Evolutionary conservation across 352 stramenopile species (phyloP).

Genomic region (Phytophthora idaei): DNA sequence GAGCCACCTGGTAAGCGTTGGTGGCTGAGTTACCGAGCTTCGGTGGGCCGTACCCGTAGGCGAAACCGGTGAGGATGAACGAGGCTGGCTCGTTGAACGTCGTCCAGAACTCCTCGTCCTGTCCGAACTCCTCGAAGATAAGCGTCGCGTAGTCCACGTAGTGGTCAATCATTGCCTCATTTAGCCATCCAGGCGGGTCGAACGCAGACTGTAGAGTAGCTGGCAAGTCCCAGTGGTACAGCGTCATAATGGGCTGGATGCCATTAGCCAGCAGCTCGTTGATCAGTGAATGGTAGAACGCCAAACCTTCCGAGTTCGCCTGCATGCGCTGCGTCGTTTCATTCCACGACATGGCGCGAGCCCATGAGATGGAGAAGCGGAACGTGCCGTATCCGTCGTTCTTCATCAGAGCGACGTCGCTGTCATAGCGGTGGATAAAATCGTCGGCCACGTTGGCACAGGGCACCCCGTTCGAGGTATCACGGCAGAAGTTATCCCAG

Average conservation of each 20-base stretch:
- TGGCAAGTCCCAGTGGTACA: slow-evolving; percentile 97
- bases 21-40: slow-evolving; percentile 44
- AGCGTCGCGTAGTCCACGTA: slow-evolving; percentile 89
- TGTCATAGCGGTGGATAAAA: slow-evolving; percentile 89
- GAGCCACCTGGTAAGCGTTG: slow-evolving; percentile 58
- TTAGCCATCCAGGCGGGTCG: slow-evolving; percentile 70
- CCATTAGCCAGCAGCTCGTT: slow-evolving; percentile 72
- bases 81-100: slow-evolving; percentile 94
- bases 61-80: slow-evolving; percentile 88
- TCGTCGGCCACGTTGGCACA: slow-evolving; percentile 93
- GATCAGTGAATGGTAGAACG: slow-evolving; percentile 80
- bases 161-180: slow-evolving; percentile 53
- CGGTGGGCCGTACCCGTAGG: slow-evolving; percentile 56
- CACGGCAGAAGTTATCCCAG: slow-evolving; percentile 93
- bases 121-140: slow-evolving; percentile 91
- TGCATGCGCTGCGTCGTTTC: slow-evolving; percentile 43
- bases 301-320: slow-evolving; percentile 87
- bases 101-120: slow-evolving; percentile 92
- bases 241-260: slow-evolving; percentile 91
- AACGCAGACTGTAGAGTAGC: slow-evolving; percentile 85
- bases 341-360: slow-evolving; percentile 86
- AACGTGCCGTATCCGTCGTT: slow-evolving; percentile 90
- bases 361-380: slow-evolving; percentile 90
- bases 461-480: slow-evolving; percentile 55
- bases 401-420: slow-evolving; percentile 94